phyloP scores from a whole-genome alignment of 345 rosid species.

The Adansonia digitata region DNA sequence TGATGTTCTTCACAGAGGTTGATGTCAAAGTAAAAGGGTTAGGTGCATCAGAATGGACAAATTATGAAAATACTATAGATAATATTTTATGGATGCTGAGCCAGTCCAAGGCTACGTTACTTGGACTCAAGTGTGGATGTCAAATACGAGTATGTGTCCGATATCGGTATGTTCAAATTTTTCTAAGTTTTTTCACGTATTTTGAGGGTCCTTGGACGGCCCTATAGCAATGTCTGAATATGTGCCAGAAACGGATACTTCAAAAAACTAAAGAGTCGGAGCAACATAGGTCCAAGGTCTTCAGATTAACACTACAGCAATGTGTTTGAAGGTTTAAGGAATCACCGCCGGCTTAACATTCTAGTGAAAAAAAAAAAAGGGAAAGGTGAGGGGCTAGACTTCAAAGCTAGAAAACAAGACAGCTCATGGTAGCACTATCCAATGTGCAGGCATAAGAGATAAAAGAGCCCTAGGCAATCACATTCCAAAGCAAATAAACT shows the following conservation, averaged over 20 bases:
- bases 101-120: no score
- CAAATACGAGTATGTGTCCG: no score
- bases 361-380: background rate
- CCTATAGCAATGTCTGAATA: no score
- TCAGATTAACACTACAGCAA: background rate
- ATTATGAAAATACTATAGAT: background rate
- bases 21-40: background rate
- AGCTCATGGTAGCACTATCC: background rate
- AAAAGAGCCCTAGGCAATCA: background rate
- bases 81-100: background rate
- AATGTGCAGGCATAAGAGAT: background rate
- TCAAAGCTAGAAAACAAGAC: background rate
- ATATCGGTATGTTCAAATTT: no score
- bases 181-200: no score
- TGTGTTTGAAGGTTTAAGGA: background rate
- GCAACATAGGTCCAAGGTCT: no score
- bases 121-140: no score
- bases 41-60: background rate
- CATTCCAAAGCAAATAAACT: background rate
- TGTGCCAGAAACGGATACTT: no score
- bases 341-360: background rate
- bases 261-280: no score
- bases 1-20: background rate
- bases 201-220: no score
- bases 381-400: background rate